Base-by-base conservation (phyloP, 2,329 filamentous ascomycete species). In the Pyrenophora tritici-repentis region DNA sequence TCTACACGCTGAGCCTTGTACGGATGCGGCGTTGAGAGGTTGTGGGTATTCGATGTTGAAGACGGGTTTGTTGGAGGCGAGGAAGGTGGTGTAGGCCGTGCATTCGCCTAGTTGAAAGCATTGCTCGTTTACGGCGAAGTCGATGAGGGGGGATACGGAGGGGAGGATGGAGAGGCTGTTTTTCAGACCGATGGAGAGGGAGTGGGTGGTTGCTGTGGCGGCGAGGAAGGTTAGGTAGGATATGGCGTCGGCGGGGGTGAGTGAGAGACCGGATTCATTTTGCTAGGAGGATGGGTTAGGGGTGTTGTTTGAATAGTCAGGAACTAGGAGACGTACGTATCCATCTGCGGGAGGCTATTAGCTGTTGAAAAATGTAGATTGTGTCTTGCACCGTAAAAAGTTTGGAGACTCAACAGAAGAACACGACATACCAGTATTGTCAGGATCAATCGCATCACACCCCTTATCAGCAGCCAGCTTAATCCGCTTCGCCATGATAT, bases 1-100 rank as follows among this genome's bases (percentile, higher is more conserved):
- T 13, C 10, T 29, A 12, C 0, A 79, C 75, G 4, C 75, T 78
- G 57, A 87, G 3, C 76, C 76, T 12, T 58, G 65, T 4, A 54
- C 56, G 12, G 56, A 52, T 4, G 43, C 33, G 5, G 74, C 69
- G 50, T 75, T 75, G 53, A 76, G 70, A 3, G 63, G 73, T 9
- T 66, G 62, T 4, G 66, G 66, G 46, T 71, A 70, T 39, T 71
- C 68, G 55, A 71, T 67, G 36, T 70, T 64, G 48, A 70, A 71
- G 22, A 71, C 68, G 7, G 67, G 68, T 40, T 70, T 70, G 35
- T 56, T 51, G n/a, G 56, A 42, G 16, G 65, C 61, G 33, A 71
- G 56, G 49, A 71, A 70, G 3, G 41, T 31, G 3, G 37, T 48
- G 45, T 70, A 71, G 26, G 45, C 43, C 14, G 32, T 39, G 41